phyloP scores from a whole-genome alignment of 2,329 filamentous ascomycete species.

The Colletotrichum sp. region DNA sequence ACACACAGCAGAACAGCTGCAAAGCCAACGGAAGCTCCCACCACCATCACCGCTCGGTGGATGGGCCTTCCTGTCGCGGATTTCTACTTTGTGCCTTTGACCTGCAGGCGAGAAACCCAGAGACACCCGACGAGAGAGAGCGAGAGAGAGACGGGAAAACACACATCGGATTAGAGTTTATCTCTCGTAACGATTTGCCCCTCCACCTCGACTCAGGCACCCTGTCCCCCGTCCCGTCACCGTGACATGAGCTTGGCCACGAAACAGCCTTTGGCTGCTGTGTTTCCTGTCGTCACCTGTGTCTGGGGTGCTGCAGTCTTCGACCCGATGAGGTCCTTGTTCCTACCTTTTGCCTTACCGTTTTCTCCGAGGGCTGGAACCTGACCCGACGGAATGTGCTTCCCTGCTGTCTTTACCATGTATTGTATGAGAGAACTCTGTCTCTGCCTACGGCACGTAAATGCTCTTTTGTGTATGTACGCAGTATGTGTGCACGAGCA shows the following conservation, averaged over 20 bases:
- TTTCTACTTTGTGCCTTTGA: background rate
- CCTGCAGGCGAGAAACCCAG: background rate
- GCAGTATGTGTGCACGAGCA: background rate
- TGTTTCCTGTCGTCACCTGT: conserved; percentile 6
- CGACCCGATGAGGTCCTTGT: background rate
- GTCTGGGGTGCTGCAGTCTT: background rate
- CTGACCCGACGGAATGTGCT: background rate
- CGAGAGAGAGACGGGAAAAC: background rate
- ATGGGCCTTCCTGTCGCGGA: background rate
- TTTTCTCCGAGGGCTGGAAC: background rate
- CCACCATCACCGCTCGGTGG: background rate
- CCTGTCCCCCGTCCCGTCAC: conserved; percentile 1
- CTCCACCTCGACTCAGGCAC: conserved; percentile 16
- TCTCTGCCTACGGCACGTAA: background rate
- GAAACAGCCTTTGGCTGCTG: conserved; percentile 5
- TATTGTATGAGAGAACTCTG: background rate
- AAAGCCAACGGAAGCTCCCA: background rate
- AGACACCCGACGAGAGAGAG: background rate
- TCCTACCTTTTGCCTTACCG: background rate
- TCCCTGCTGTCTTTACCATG: background rate
- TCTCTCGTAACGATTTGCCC: conserved; percentile 14
- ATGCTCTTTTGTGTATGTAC: background rate
- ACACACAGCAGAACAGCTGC: background rate
- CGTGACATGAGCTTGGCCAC: conserved; percentile 13
- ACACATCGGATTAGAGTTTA: conserved; percentile 9